A percentile compares a stretch with the other conserved stretches of the same genome.
These are phyloP conservation scores for Blastomyces emzantsi DNA, from an alignment of 2,329 filamentous ascomycete genomes.

Conservation along the genomic window DNA sequence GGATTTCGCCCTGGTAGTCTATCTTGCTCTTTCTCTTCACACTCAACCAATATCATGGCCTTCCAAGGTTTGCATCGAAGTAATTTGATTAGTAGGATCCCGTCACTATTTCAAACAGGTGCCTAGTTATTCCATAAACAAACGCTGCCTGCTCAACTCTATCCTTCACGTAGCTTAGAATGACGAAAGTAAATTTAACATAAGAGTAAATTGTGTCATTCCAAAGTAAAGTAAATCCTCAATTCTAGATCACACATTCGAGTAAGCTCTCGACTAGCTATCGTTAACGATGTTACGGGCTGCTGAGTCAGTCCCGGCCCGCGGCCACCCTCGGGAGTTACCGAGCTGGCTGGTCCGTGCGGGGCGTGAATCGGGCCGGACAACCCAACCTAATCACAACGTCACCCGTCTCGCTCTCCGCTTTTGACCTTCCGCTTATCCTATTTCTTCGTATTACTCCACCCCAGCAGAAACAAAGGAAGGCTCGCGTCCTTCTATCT, in stretches of 20 bases:
- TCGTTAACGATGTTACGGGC: too few relatives aligned
- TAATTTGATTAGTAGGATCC: neutral
- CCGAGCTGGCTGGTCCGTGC: conserved; percentile 2
- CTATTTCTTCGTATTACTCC: neutral
- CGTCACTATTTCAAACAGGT: too few relatives aligned
- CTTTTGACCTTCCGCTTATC: neutral
- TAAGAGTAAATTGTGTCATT: too few relatives aligned
- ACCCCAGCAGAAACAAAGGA: neutral
- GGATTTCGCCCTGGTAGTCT: neutral
- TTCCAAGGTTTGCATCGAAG: neutral
- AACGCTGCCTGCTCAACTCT: too few relatives aligned
- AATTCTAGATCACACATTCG: too few relatives aligned
- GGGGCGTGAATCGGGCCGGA: neutral
- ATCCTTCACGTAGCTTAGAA: too few relatives aligned
- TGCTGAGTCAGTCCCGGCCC: neutral
- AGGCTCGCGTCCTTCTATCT: neutral
- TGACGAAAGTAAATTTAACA: too few relatives aligned
- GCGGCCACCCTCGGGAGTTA: neutral
- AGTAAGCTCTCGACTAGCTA: too few relatives aligned
- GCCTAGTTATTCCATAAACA: too few relatives aligned
- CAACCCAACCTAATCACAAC: neutral
- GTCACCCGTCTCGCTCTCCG: neutral
- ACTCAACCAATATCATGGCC: neutral
- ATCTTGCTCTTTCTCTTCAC: too few relatives aligned
- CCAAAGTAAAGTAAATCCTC: too few relatives aligned